Base-by-base conservation (phyloP, 768 basidiomycete species). In the Leccinum uliginosum region DNA sequence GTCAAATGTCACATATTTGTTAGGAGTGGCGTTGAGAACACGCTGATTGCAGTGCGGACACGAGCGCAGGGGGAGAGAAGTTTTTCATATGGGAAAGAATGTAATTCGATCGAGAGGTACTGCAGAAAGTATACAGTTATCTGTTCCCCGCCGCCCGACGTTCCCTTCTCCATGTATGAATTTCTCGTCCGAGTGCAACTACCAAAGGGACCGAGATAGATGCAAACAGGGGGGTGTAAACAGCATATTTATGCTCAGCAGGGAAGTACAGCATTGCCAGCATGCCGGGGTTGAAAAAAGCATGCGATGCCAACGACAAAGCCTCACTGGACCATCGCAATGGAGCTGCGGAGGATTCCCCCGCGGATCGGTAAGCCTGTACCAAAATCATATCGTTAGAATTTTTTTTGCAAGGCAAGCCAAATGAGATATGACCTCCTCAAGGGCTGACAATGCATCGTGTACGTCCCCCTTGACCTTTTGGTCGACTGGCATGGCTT, bases 231-330 rank as follows among this genome's bases (percentile, higher is more conserved):
- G 97, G 96, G 0, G 92, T 87, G 70, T 98, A 98, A 9, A 99
- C 93, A 2, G 95, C 95, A 70, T 93, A 95, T 68, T 91, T 98
- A 76, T 98, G 97, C 68, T 98, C 97, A 19, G 93, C 87, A 21
- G 97, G 97, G 74, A 98, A 98, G 73, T 99, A 99, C 21, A 99
- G 78, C 67, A 98, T 74, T 14, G 93, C 94, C 63, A 98, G 75
- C 94, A 98, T 97, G 19, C 89, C 91, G 0, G 96, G 97, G 71
- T 93, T 91, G 75, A 97, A 98, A 78, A 97, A 98, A 4, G 97
- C 96, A 43, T 86, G 81, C 2, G 89, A 91, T 11, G 93, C 82
- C 34, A 86, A 76, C 0, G 77, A 78, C 47, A 84, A 71, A 0
- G 92, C 90, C 55, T 76, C 70, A 14, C 81, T 78, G 2, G 91